Evolutionary conservation across 805 yeast genomes (phyloP).

Genomic region (Zygotorulaspora chibaensis): DNA sequence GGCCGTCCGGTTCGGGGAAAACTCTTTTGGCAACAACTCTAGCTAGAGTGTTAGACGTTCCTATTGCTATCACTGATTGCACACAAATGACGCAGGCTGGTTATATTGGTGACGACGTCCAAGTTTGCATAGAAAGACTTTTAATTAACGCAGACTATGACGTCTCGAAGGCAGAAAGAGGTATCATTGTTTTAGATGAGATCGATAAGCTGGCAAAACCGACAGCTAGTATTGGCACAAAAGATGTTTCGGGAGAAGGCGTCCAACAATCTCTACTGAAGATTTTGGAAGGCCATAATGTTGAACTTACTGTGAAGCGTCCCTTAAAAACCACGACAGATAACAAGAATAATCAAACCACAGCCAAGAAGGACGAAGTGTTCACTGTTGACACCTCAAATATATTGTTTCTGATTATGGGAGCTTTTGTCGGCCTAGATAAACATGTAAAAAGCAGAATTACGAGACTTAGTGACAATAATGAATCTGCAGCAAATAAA

Average conservation of each 20-base stretch:
- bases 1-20: conserved; percentile 63
- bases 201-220: conserved; percentile 54
- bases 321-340: conserved; percentile 32
- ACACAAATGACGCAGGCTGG: conserved; percentile 63
- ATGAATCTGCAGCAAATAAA: conserved; percentile 4
- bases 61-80: conserved; percentile 57
- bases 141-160: conserved; percentile 48
- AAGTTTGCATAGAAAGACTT: conserved; percentile 50
- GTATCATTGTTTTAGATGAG: conserved; percentile 58
- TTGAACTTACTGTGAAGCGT: conserved; percentile 45
- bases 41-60: conserved; percentile 49
- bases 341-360: conserved; percentile 31
- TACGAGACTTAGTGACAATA: conserved; percentile 23
- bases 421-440: conserved; percentile 60
- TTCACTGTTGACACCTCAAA: conserved; percentile 52
- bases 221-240: conserved; percentile 43
- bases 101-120: conserved; percentile 62
- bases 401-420: conserved; percentile 53
- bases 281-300: conserved; percentile 52
- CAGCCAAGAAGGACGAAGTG: conserved; percentile 39
- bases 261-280: conserved; percentile 58
- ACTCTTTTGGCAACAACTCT: conserved; percentile 53
- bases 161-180: conserved; percentile 49
- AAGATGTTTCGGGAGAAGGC: conserved; percentile 62
- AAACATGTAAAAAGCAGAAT: conserved; percentile 43